phyloP scores from a whole-genome alignment of 2,329 filamentous ascomycete species.

The Sclerotinia sclerotiorum region DNA sequence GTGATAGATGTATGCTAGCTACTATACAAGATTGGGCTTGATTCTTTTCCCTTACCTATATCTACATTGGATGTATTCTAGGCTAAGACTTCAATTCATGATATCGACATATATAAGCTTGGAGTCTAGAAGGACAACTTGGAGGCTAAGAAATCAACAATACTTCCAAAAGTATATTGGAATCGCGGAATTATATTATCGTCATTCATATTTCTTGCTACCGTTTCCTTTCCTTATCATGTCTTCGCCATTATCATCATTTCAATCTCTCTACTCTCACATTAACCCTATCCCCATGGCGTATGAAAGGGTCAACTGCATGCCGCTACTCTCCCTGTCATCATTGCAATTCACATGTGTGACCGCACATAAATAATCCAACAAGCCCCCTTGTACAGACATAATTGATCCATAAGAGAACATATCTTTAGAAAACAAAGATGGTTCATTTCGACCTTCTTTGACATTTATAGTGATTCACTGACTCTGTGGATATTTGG shows the following conservation, averaged over 20 bases:
- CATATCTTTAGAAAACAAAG: no score
- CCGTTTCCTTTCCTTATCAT: background rate
- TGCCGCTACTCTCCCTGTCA: background rate
- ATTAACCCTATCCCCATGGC: no score
- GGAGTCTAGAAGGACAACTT: background rate
- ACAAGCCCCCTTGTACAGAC: no score
- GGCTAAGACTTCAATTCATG: accelerated
- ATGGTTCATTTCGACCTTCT: no score
- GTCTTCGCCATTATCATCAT: background rate
- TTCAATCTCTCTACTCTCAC: background rate
- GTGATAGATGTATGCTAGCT: background rate
- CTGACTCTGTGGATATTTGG: no score
- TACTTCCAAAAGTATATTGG: background rate
- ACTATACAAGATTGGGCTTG: background rate
- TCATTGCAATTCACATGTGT: no score
- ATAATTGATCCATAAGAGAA: no score
- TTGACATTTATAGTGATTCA: no score
- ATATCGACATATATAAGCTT: background rate
- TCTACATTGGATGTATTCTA: background rate
- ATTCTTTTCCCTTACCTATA: background rate
- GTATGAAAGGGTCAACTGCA: no score
- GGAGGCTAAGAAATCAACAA: background rate
- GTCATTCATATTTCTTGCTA: background rate
- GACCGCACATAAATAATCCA: no score
- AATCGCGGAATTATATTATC: background rate